Percentiles rank a stretch among this genome's conserved stretches.
phyloP scores from a whole-genome alignment of 176 grass and related monocot genomes.

The Oryza punctata region DNA sequence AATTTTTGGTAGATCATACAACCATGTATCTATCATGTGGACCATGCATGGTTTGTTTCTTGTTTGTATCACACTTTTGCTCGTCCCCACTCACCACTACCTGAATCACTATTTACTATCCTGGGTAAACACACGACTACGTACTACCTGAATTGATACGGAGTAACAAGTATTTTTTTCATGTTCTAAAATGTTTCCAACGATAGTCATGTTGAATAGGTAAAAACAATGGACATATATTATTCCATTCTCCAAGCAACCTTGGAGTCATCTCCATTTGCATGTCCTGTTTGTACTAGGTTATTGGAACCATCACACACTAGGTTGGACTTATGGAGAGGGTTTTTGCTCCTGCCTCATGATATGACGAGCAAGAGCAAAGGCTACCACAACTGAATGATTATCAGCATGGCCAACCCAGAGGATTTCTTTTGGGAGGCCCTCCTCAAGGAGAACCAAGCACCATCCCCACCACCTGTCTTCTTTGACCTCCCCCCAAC shows the following conservation, averaged over 20 bases:
- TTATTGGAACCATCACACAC: neutral
- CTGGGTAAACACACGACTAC: no score
- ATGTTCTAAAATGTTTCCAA: no score
- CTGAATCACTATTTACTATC: no score
- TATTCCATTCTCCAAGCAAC: neutral
- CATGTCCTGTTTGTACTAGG: neutral
- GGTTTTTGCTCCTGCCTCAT: neutral
- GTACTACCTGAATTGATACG: no score
- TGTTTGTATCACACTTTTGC: no score
- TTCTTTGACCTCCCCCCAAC: conserved; percentile 13
- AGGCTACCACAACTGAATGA: neutral
- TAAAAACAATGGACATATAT: no score
- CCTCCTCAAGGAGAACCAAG: neutral
- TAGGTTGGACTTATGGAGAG: neutral
- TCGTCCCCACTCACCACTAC: no score
- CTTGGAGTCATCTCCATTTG: neutral
- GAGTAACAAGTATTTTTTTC: no score
- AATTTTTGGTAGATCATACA: no score
- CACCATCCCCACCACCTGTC: neutral
- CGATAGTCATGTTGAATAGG: no score
- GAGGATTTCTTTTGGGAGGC: conserved; percentile 18
- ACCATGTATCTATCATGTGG: no score
- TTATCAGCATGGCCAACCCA: neutral
- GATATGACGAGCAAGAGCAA: neutral
- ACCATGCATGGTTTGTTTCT: no score